Evolutionary conservation across 805 yeast species (phyloP).

Genomic region (Ogataea ramenticola): DNA sequence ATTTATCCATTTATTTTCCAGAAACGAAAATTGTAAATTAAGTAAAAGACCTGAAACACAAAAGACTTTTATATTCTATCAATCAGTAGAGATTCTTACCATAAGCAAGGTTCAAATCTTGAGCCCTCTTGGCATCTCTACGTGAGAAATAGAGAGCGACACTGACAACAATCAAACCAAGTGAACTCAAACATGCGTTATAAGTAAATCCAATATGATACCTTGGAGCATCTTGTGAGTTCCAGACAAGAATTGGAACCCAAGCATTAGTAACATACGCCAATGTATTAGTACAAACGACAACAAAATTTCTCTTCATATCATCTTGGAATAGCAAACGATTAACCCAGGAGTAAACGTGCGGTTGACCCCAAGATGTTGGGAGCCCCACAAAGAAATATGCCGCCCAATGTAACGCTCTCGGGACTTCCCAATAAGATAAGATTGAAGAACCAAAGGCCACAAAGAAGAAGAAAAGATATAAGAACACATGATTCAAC

Average conservation of each 20-base stretch:
- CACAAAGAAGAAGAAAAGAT: conserved; percentile 30
- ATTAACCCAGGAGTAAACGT: conserved; percentile 51
- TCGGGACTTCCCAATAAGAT: conserved; percentile 41
- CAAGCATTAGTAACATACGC: conserved; percentile 36
- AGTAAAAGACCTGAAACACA: too few relatives aligned
- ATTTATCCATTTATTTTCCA: too few relatives aligned
- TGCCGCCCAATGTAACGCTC: conserved; percentile 41
- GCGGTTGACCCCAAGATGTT: conserved; percentile 46
- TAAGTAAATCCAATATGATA: conserved; percentile 33
- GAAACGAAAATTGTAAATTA: too few relatives aligned
- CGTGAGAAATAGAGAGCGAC: conserved; percentile 13
- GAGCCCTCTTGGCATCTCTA: too few relatives aligned
- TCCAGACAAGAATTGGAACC: conserved; percentile 36
- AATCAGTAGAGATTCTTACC: too few relatives aligned
- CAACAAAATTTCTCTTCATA: conserved; percentile 30
- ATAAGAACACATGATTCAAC: conserved; percentile 30
- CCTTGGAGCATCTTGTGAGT: conserved; percentile 28
- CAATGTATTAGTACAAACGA: conserved; percentile 32
- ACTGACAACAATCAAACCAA: conserved; percentile 26
- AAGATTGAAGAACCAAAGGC: conserved; percentile 36
- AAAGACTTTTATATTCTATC: too few relatives aligned
- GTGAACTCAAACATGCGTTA: conserved; percentile 25
- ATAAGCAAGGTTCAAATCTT: too few relatives aligned
- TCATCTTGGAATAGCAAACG: conserved; percentile 36
- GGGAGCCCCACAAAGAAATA: conserved; percentile 43